A percentile compares a stretch with the other conserved stretches of the same genome.
Evolutionary conservation across 371 early-diverging fungal species (phyloP).

Genomic region (Haplosporangium sp.): DNA sequence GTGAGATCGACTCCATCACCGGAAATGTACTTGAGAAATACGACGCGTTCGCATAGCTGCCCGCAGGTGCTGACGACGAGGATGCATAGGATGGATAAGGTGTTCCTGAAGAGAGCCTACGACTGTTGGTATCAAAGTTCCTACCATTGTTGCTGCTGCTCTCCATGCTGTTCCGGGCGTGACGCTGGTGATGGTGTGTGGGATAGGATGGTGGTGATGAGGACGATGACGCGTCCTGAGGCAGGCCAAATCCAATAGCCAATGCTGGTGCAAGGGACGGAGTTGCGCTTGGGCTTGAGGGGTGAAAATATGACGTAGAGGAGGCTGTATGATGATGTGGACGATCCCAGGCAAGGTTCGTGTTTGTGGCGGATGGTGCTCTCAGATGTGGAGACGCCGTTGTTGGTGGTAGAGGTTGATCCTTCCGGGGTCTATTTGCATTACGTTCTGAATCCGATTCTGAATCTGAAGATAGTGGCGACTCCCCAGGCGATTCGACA

Average conservation of each 20-base stretch:
- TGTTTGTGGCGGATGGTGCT: constrained; percentile 11
- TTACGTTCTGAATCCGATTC: no score
- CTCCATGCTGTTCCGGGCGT: not conserved
- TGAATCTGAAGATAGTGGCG: no score
- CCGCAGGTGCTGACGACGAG: constrained; percentile 36
- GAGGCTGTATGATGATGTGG: constrained; percentile 9
- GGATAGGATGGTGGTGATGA: constrained; percentile 1
- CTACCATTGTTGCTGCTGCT: constrained; percentile 7
- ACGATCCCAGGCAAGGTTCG: constrained; percentile 35
- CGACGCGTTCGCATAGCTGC: constrained; percentile 54
- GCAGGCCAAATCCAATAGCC: constrained; percentile 29
- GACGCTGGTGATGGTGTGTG: not conserved
- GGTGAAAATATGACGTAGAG: not conserved
- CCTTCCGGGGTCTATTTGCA: constrained; percentile 45
- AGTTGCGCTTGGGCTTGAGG: constrained; percentile 3
- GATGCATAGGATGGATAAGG: constrained; percentile 47
- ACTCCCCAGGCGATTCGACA: no score
- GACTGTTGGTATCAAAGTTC: no score
- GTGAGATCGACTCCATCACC: constrained; percentile 91
- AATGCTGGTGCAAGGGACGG: constrained; percentile 31
- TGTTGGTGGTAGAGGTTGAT: constrained; percentile 37
- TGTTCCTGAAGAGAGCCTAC: constrained; percentile 50
- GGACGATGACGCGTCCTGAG: constrained; percentile 7
- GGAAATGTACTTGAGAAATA: constrained; percentile 78
- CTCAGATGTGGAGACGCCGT: constrained; percentile 24